Conservation (phyloP, 495 filamentous ascomycete species). For the Opeltia flavorubescens region DNA sequence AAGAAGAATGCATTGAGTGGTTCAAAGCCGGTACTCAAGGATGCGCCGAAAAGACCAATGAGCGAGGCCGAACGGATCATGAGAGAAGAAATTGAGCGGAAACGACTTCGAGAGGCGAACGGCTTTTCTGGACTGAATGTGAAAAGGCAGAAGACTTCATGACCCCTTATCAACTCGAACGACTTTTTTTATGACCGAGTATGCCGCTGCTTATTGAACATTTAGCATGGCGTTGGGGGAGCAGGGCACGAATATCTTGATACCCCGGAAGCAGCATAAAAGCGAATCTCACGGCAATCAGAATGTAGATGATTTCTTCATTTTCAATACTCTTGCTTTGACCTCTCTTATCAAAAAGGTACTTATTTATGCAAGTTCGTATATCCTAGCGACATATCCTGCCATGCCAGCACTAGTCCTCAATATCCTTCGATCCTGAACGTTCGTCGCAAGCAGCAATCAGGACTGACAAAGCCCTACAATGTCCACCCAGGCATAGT, state of each 20-base stretch:
- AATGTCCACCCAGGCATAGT: neutral
- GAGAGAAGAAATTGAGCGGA: constrained; percentile 69
- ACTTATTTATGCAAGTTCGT: too few species aligned
- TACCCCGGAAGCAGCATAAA: neutral
- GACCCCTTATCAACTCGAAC: constrained; percentile 10
- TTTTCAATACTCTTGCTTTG: too few species aligned
- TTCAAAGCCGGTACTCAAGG: constrained; percentile 42
- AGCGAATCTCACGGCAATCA: too few species aligned
- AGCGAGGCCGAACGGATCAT: constrained; percentile 84
- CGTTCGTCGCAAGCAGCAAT: too few species aligned
- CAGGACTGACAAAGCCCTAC: neutral
- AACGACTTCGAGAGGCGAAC: constrained; percentile 36
- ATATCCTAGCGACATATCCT: too few species aligned
- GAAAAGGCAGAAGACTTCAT: constrained; percentile 14
- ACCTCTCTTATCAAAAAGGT: too few species aligned
- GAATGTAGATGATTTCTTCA: too few species aligned
- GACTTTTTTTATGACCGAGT: too few species aligned
- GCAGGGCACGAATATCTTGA: neutral
- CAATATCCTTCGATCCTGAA: too few species aligned
- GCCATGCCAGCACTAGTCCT: too few species aligned
- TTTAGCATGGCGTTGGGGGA: neutral
- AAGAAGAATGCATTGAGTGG: constrained; percentile 52
- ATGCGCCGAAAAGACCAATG: constrained; percentile 59
- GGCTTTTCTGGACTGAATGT: constrained; percentile 15
- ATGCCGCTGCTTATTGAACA: neutral